phyloP scores from a whole-genome alignment of 345 rosid genomes.

The Brassica cretica region DNA sequence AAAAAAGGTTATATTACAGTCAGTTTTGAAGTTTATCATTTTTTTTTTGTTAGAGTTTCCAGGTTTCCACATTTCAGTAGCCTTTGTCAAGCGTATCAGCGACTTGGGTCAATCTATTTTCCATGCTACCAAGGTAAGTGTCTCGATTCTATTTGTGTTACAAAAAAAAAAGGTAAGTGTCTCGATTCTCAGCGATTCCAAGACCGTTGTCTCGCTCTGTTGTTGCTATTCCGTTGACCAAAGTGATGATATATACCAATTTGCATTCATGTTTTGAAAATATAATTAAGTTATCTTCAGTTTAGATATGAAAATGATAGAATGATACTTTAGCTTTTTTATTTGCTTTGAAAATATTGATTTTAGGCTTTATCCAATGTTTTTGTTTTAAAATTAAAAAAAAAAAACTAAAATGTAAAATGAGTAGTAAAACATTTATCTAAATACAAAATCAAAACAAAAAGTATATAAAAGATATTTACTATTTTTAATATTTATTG shows the following conservation, averaged over 20 bases:
- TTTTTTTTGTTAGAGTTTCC: background rate
- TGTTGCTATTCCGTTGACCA: background rate
- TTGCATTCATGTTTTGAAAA: background rate
- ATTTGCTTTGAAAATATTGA: too few relatives aligned
- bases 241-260: background rate
- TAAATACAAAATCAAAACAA: background rate
- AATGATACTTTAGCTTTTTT: background rate
- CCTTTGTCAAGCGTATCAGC: conserved; percentile 18
- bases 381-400: too few relatives aligned
- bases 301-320: too few relatives aligned
- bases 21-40: background rate
- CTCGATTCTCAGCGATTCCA: conserved; percentile 30
- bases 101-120: conserved; percentile 27
- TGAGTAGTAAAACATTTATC: background rate
- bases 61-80: conserved; percentile 9
- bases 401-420: background rate
- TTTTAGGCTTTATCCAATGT: background rate
- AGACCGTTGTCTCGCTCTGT: conserved; percentile 29
- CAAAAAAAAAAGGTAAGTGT: background rate
- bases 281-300: background rate
- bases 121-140: conserved; percentile 29
- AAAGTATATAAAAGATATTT: too few relatives aligned
- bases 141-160: too few relatives aligned
- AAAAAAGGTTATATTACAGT: background rate
- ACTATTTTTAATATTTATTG: background rate